Evolutionary conservation across 169 alveolate genomes (phyloP).

Genomic region (Eimeria praecox): DNA sequence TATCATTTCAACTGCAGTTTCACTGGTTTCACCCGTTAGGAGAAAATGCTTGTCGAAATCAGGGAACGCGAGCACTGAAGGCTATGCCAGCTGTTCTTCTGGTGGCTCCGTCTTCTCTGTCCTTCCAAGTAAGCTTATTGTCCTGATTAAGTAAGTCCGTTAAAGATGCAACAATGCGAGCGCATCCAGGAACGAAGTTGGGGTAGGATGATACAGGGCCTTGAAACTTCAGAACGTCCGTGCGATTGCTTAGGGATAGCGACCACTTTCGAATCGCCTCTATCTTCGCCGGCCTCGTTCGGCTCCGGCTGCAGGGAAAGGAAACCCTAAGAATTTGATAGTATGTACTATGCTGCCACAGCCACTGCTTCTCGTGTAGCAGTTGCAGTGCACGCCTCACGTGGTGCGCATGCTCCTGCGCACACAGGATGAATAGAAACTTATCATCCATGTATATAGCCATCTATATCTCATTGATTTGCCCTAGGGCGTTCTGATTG

Average conservation of each 20-base stretch:
- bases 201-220: not conserved
- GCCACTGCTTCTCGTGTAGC: not conserved
- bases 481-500: not conserved
- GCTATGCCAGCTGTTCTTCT: not conserved
- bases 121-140: not conserved
- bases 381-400: not conserved
- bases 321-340: not conserved
- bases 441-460: not conserved
- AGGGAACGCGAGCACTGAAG: not conserved
- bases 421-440: not conserved
- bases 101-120: not conserved
- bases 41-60: not conserved
- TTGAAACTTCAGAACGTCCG: not conserved
- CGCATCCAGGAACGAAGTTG: not conserved
- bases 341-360: not conserved
- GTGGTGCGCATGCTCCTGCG: not conserved
- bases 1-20: no score
- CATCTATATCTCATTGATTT: not conserved
- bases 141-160: not conserved
- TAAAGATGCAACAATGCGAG: not conserved
- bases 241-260: not conserved
- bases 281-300: not conserved
- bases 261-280: not conserved
- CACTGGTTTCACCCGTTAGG: not conserved
- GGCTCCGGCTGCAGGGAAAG: not conserved